phyloP scores from a whole-genome alignment of 2,329 filamentous ascomycete species.

The Tolypocladium paradoxum region DNA sequence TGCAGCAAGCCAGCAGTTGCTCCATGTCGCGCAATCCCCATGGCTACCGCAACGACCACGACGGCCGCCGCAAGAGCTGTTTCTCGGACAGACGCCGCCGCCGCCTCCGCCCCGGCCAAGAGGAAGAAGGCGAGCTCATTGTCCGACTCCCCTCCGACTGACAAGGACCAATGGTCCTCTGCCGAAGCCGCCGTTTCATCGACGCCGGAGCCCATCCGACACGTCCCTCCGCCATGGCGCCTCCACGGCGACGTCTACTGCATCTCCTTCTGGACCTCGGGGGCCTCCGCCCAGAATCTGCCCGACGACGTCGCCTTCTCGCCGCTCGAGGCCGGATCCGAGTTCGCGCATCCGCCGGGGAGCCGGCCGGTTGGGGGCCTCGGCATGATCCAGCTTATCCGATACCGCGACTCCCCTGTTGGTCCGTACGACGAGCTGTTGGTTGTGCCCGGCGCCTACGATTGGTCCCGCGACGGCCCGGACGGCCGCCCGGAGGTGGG shows the following conservation, averaged over 20 bases:
- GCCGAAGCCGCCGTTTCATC: neutral
- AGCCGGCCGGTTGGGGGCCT: constrained; percentile 32
- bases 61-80: neutral
- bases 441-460: constrained; percentile 34
- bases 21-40: neutral
- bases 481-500: constrained; percentile 21
- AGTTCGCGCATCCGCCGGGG: constrained; percentile 19
- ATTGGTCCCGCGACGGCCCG: constrained; percentile 26
- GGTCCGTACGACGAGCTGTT: constrained; percentile 44
- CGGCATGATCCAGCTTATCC: constrained; percentile 37
- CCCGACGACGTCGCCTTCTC: constrained; percentile 28
- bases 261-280: constrained; percentile 28
- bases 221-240: constrained; percentile 28
- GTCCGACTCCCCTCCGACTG: neutral
- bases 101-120: neutral
- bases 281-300: constrained; percentile 18
- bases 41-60: neutral
- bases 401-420: constrained; percentile 38
- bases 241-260: constrained; percentile 33
- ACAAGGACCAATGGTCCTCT: neutral
- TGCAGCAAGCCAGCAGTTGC: neutral
- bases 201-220: constrained; percentile 10
- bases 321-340: constrained; percentile 32
- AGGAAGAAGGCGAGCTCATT: neutral
- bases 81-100: neutral